Evolutionary conservation across 2,329 filamentous ascomycete species (phyloP), one percentile per base, ranked within the genome.

Genomic region (Leptodontidium sp.): DNA sequence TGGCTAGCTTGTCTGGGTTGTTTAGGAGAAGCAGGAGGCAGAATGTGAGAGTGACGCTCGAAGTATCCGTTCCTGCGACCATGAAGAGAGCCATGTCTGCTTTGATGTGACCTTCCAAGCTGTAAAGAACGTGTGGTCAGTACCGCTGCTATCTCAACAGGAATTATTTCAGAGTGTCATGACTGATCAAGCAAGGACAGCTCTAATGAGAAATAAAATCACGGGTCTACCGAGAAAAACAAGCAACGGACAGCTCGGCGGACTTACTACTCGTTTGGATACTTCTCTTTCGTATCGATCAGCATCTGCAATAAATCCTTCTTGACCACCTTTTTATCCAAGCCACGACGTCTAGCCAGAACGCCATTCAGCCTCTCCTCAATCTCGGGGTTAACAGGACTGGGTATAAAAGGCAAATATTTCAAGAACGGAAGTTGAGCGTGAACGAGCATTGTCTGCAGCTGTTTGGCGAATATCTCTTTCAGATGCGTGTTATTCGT

Each of bases 1-100:
- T 81, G 1, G 66, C 70, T 26, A 85, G 73, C 29, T 74, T 74
- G 1, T 74, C 62, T 0, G 83, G 84, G 70, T 86, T 81, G 69
- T 81, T 82, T 52, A 87, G 76, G 1, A 89, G 79, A 70, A 84
- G 81, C 72, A 66, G n/a, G 1, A 70, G 14, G 4, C 70, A 70
- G 49, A 69, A 68, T 38, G 65, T 69, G 1, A 67, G 55, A 1
- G 70, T 72, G 5, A 65, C 49, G 64, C 64, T 66, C 5, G 66
- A 67, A 1, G 68, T 70, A 40, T 72, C 70, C 26, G 66, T 69
- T 7, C 70, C 70, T 1, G 70, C 70, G 45, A 72, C 67, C 70
- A 74, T 72, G 43, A 74, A 74, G 9, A 74, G 26, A 4, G 53
- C 57, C 71, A 74, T 74, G 52, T 74, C 71, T 5, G 68, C 68